A percentile compares a stretch with the other conserved stretches of the same genome.
phyloP scores from a whole-genome alignment of 495 filamentous ascomycete species.

The Apiosordaria backusii region DNA sequence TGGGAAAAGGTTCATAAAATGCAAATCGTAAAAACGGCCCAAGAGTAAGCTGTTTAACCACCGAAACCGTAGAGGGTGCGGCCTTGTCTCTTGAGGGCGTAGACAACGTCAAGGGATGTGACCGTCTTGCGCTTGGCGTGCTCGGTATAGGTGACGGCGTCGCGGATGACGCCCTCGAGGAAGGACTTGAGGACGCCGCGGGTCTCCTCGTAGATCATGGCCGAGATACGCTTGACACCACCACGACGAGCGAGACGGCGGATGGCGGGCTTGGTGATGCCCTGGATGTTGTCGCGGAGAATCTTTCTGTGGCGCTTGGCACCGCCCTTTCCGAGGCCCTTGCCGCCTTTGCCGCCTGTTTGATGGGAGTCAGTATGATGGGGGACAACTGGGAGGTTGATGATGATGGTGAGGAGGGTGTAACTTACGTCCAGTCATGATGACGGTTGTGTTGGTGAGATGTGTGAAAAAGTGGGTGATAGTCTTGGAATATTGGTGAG shows the following conservation, averaged over 20 bases:
- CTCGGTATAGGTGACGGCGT: constrained; percentile 97
- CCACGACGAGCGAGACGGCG: constrained; percentile 99
- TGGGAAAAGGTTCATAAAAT: constrained; percentile 1
- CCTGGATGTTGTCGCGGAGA: constrained; percentile 99
- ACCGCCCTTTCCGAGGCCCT: constrained; percentile 83
- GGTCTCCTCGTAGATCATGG: constrained; percentile 99
- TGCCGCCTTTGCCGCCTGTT: constrained; percentile 86
- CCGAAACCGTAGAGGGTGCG: constrained; percentile 97
- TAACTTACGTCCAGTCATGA: constrained; percentile 96
- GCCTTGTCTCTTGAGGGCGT: constrained; percentile 89
- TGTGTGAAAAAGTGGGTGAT: constrained; percentile 29
- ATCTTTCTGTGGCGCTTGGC: constrained; percentile 99
- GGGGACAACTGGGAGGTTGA: constrained; percentile 13
- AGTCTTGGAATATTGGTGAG: constrained; percentile 31
- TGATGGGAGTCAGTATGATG: constrained; percentile 25
- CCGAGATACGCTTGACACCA: constrained; percentile 99
- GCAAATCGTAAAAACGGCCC: background rate
- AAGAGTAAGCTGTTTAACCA: constrained; percentile 57
- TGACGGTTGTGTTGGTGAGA: constrained; percentile 33
- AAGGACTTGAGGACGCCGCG: constrained; percentile 99
- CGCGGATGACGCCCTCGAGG: constrained; percentile 99
- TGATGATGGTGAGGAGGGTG: constrained; percentile 8
- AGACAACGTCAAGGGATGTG: constrained; percentile 91
- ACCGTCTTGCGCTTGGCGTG: constrained; percentile 98
- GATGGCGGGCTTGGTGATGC: constrained; percentile 99